A percentile compares a stretch with the other conserved stretches of the same genome.
Evolutionary conservation across 2,329 filamentous ascomycete species (phyloP).

Genomic region (Paecilomyces formosus): DNA sequence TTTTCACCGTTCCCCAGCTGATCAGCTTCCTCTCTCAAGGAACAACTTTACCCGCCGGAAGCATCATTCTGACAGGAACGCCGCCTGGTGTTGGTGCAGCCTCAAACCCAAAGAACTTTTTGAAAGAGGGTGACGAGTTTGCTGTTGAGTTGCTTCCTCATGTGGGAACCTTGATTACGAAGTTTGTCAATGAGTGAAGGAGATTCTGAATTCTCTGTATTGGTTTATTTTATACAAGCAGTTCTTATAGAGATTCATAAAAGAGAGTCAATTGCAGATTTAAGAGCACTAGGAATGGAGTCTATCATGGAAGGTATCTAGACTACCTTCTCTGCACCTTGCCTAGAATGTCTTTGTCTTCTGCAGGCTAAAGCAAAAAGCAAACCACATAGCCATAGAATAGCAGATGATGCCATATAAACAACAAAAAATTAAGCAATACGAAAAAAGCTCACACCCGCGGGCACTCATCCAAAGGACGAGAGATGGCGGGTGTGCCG

Average conservation of each 20-base stretch:
- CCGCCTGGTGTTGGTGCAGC: conserved; percentile 35
- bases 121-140: conserved; percentile 42
- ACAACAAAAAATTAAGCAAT: too few species aligned
- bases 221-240: neutral
- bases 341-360: too few species aligned
- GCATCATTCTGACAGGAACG: conserved; percentile 38
- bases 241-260: neutral
- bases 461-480: too few species aligned
- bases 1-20: conserved; percentile 44
- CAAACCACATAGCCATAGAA: too few species aligned
- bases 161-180: conserved; percentile 43
- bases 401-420: too few species aligned
- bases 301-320: too few species aligned
- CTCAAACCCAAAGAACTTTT: conserved; percentile 34
- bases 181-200: conserved; percentile 25
- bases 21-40: conserved; percentile 35
- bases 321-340: neutral
- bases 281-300: too few species aligned
- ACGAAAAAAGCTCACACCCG: too few species aligned
- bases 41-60: conserved; percentile 35
- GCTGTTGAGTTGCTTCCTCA: conserved; percentile 42
- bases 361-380: too few species aligned
- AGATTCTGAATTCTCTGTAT: neutral
- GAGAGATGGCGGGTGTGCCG: too few species aligned
- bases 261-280: neutral